These are phyloP conservation scores for Daucus carota DNA, from an alignment of 129 eudicot genomes.

Conservation along the genomic window DNA sequence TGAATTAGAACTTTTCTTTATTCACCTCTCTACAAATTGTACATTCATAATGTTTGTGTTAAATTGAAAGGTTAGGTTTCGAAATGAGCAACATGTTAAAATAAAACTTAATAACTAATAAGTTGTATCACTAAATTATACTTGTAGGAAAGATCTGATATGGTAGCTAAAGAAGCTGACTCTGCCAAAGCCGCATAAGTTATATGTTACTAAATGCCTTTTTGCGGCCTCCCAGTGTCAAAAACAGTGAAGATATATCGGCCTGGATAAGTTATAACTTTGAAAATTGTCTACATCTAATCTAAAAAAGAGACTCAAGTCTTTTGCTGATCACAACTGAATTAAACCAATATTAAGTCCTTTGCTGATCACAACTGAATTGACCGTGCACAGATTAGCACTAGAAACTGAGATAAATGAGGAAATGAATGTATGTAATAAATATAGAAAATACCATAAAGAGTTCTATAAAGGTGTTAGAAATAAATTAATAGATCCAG, in stretches of 20 bases:
- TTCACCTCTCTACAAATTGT: neutral
- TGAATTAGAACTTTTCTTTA: neutral
- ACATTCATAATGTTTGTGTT: neutral
- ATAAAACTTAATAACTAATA: neutral
- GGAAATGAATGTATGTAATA: neutral
- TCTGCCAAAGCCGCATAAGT: conserved; percentile 95
- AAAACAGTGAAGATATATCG: conserved; percentile 71
- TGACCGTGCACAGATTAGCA: neutral
- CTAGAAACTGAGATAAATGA: neutral
- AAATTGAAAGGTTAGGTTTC: neutral
- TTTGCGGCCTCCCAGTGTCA: conserved; percentile 84
- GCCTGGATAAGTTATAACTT: conserved; percentile 40
- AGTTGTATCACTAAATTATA: neutral
- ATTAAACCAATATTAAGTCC: neutral
- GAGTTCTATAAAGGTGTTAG: neutral
- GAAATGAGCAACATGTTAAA: neutral
- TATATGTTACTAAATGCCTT: conserved; percentile 83
- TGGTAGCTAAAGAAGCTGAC: conserved; percentile 86
- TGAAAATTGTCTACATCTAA: neutral
- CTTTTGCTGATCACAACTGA: no score
- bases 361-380: neutral
- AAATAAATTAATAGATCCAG: neutral
- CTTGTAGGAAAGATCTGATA: conserved; percentile 75
- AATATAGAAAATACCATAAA: neutral
- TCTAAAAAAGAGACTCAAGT: neutral